Conservation (phyloP, 495 filamentous ascomycete species). For the Annulohypoxylon moriforme region DNA sequence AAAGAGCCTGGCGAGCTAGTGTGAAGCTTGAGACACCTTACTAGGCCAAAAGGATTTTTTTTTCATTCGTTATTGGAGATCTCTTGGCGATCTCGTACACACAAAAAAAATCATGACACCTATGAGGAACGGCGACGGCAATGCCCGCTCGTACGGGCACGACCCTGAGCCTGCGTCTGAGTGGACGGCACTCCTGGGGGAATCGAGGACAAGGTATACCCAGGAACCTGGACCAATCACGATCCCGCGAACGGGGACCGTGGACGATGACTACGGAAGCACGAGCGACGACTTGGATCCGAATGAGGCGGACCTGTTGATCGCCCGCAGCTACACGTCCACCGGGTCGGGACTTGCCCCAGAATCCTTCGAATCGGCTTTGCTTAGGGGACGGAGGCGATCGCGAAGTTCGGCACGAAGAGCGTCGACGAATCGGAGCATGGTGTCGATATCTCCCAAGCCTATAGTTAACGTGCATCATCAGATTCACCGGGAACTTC, state of each 20-base stretch:
- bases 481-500: constrained; percentile 10
- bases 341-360: constrained; percentile 52
- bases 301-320: constrained; percentile 56
- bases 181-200: constrained; percentile 30
- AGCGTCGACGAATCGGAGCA: constrained; percentile 18
- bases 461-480: constrained; percentile 11
- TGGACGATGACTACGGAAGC: constrained; percentile 31
- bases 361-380: constrained; percentile 53
- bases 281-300: constrained; percentile 45
- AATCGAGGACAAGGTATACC: constrained; percentile 1
- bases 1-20: background rate
- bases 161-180: constrained; percentile 20
- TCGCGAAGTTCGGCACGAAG: constrained; percentile 29
- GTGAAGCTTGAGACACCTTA: background rate
- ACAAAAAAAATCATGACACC: too few species aligned
- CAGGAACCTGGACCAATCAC: constrained; percentile 14
- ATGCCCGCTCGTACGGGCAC: constrained; percentile 3
- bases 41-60: background rate
- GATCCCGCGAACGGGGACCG: constrained; percentile 30
- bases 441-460: constrained; percentile 21
- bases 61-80: background rate
- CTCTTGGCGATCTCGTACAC: constrained; percentile 7
- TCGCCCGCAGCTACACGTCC: constrained; percentile 53
- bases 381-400: constrained; percentile 49
- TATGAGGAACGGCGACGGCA: constrained; percentile 1